Percentiles rank a stretch among this genome's conserved stretches.
Evolutionary conservation across 225 moss, liverwort and hornwort species (phyloP).

Genomic region (Thuidium tamariscinum): DNA sequence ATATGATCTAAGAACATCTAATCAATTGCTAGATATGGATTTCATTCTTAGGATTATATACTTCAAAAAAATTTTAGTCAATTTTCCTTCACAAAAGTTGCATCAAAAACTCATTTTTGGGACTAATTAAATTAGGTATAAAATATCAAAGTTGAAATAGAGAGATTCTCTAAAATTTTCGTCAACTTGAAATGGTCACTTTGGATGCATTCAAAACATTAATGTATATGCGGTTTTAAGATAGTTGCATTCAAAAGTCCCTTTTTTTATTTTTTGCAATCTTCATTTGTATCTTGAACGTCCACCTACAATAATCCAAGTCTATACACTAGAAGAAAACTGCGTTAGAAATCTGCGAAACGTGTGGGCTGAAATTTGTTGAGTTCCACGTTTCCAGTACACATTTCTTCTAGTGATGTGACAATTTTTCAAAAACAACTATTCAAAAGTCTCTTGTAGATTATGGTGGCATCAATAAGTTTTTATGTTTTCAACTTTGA

Average conservation of each 20-base stretch:
- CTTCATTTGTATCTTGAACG: background rate
- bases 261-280: background rate
- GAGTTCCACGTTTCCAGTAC: no score
- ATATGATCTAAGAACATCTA: background rate
- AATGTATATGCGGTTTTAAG: background rate
- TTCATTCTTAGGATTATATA: fast-evolving
- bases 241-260: fast-evolving
- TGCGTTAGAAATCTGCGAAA: no score
- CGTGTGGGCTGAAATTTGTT: no score
- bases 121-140: background rate
- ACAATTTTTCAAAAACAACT: background rate
- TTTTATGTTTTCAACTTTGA: background rate
- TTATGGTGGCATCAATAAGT: fast-evolving
- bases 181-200: fast-evolving
- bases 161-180: background rate
- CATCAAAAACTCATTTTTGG: fast-evolving
- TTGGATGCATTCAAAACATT: fast-evolving
- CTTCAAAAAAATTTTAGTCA: background rate
- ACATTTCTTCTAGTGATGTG: no score
- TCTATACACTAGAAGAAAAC: no score
- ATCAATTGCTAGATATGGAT: background rate
- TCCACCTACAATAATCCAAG: background rate
- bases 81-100: no score
- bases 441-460: fast-evolving
- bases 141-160: background rate